Percentiles rank a stretch among this genome's conserved stretches.
Conservation (phyloP, 1,284 basidiomycete genomes). For the Cryptococcus deneoformans region DNA sequence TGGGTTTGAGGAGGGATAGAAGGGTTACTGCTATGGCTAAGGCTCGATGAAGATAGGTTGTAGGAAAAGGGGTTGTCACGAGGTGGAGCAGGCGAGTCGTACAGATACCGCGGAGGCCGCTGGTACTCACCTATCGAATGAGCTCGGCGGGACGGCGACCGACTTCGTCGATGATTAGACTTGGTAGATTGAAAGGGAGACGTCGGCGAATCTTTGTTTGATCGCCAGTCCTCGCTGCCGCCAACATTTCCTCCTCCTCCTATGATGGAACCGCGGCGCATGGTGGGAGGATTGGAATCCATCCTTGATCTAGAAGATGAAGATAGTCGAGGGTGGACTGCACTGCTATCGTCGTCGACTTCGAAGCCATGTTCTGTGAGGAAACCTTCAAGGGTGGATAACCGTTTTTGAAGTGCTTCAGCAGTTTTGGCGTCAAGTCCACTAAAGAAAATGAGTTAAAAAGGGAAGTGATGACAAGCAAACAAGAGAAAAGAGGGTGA, state of each 20-base stretch:
- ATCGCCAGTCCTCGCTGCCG: neutral
- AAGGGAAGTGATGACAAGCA: too few species aligned
- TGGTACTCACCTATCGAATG: neutral
- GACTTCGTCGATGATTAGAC: neutral
- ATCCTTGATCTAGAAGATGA: neutral
- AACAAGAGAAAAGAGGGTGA: neutral
- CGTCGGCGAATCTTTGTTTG: neutral
- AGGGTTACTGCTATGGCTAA: too few species aligned
- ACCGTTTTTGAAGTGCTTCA: constrained; percentile 20
- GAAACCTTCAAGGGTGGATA: constrained; percentile 20
- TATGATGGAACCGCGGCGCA: neutral
- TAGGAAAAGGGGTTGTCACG: neutral
- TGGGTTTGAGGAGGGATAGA: neutral
- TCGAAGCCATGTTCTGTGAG: constrained; percentile 18
- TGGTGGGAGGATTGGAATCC: neutral
- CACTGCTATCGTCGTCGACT: constrained; percentile 3
- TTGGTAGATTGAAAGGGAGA: neutral
- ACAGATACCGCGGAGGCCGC: too few species aligned
- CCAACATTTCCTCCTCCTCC: neutral
- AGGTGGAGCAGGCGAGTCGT: too few species aligned
- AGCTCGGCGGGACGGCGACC: neutral
- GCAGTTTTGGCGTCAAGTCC: constrained; percentile 16
- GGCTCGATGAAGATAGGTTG: too few species aligned
- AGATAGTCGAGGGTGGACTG: neutral
- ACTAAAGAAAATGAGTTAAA: constrained; percentile 2